Evolutionary conservation across 192 early-diverging fungal species (phyloP).

Genomic region (Coemansia sp.): DNA sequence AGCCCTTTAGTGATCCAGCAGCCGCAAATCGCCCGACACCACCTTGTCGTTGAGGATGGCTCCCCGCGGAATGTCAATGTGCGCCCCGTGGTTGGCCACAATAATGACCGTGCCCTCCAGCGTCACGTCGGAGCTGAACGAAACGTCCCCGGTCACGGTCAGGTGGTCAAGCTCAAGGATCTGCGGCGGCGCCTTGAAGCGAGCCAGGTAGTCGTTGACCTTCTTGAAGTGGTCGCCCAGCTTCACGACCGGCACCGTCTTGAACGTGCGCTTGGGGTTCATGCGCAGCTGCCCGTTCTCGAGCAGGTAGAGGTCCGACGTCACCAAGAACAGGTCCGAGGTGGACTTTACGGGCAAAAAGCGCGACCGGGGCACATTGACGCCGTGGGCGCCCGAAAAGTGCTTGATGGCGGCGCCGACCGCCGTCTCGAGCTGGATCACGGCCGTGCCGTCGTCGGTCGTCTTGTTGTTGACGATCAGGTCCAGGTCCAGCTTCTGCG

Average conservation of each 20-base stretch:
- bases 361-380: slow-evolving; percentile 96
- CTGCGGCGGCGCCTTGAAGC: slow-evolving; percentile 92
- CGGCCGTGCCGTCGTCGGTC: slow-evolving; percentile 87
- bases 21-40: slow-evolving; percentile 91
- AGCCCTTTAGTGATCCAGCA: slow-evolving; percentile 64
- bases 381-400: slow-evolving; percentile 88
- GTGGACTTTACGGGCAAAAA: slow-evolving; percentile 99
- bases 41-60: slow-evolving; percentile 97
- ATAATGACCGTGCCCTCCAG: slow-evolving; percentile 96
- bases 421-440: slow-evolving; percentile 98
- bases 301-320: slow-evolving; percentile 89
- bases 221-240: slow-evolving; percentile 99
- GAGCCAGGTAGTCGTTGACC: slow-evolving; percentile 80
- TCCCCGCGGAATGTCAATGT: slow-evolving; percentile 95
- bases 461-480: slow-evolving; percentile 98
- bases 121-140: slow-evolving; percentile 90
- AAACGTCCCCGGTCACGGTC: slow-evolving; percentile 97
- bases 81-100: slow-evolving; percentile 95
- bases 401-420: slow-evolving; percentile 99
- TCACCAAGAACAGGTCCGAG: slow-evolving; percentile 95
- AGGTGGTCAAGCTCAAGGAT: slow-evolving; percentile 97
- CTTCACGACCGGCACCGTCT: slow-evolving; percentile 90
- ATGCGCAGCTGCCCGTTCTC: slow-evolving; percentile 89
- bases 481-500: slow-evolving; percentile 79
- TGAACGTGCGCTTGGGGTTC: slow-evolving; percentile 93